phyloP scores from a whole-genome alignment of 1,284 basidiomycete species.

The Moesziomyces globuligerus region DNA sequence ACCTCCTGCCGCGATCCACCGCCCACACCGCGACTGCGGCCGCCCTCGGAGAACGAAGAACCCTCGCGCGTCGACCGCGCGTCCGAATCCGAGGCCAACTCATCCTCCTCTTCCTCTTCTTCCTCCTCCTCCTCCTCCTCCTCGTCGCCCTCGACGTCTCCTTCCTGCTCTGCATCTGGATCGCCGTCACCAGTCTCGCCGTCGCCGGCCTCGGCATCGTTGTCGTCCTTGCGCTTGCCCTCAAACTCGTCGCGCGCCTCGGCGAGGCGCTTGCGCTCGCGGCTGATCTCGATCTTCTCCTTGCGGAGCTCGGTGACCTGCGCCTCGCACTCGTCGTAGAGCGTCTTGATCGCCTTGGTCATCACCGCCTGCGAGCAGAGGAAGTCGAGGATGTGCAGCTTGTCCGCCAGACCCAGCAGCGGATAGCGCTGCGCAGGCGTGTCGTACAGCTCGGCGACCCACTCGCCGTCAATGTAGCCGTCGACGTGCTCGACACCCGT shows the following conservation, averaged over 20 bases:
- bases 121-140: constrained; percentile 18
- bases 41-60: constrained; percentile 40
- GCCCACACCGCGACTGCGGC: background rate
- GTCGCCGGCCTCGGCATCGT: constrained; percentile 2
- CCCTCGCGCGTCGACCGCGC: constrained; percentile 46
- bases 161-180: constrained; percentile 6
- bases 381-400: constrained; percentile 85
- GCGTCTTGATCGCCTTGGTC: constrained; percentile 84
- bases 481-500: constrained; percentile 60
- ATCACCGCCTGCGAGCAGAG: constrained; percentile 89
- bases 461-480: constrained; percentile 47
- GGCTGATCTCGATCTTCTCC: constrained; percentile 92
- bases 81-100: constrained; percentile 43
- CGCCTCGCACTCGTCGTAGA: constrained; percentile 89
- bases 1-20: constrained; percentile 56
- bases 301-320: constrained; percentile 90
- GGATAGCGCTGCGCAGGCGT: constrained; percentile 73
- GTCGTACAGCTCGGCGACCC: constrained; percentile 59
- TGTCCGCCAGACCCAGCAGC: constrained; percentile 78
- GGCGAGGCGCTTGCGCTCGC: constrained; percentile 80
- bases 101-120: constrained; percentile 50
- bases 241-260: constrained; percentile 79
- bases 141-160: constrained; percentile 5
- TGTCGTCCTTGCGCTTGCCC: constrained; percentile 61
- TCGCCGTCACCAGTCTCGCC: constrained; percentile 12